A percentile compares a stretch with the other conserved stretches of the same genome.
Conservation (phyloP, 306 rosid species). For the Casuarina equisetifolia region DNA sequence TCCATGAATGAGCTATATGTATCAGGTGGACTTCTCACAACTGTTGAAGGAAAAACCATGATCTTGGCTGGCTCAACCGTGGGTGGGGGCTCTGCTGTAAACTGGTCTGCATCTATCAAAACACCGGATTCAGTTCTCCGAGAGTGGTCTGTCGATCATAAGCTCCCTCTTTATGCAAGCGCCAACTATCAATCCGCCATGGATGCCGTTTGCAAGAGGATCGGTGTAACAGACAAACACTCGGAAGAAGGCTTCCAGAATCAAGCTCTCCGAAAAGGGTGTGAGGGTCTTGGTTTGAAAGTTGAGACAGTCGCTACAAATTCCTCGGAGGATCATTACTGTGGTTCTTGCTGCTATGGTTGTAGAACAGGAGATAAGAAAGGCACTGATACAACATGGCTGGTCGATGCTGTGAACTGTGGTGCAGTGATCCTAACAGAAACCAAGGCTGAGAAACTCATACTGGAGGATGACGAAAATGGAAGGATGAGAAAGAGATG, state of each 20-base stretch:
- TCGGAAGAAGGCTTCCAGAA: constrained; percentile 62
- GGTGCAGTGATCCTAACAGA: constrained; percentile 85
- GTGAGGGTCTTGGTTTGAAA: constrained; percentile 67
- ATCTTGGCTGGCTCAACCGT: constrained; percentile 86
- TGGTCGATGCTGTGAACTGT: constrained; percentile 69
- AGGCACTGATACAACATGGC: constrained; percentile 81
- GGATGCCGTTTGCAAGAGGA: constrained; percentile 75
- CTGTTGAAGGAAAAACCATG: constrained; percentile 70
- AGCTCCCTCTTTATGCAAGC: constrained; percentile 59
- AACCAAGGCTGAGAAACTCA: constrained; percentile 71
- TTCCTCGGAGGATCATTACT: constrained; percentile 66
- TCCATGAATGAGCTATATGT: constrained; percentile 71
- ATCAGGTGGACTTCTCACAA: constrained; percentile 59
- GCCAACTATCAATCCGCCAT: constrained; percentile 65
- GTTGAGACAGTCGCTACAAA: constrained; percentile 69
- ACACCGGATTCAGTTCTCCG: constrained; percentile 68
- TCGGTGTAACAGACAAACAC: constrained; percentile 63
- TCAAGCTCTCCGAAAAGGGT: constrained; percentile 68
- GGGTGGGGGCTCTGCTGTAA: constrained; percentile 91
- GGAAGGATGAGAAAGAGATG: constrained; percentile 53
- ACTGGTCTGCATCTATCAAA: constrained; percentile 90
- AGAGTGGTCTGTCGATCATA: constrained; percentile 75
- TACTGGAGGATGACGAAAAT: constrained; percentile 39
- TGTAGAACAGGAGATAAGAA: constrained; percentile 76
- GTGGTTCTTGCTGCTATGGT: constrained; percentile 80